These are phyloP conservation scores for Rosa lucieae DNA, from an alignment of 306 rosid genomes.

Conservation along the genomic window DNA sequence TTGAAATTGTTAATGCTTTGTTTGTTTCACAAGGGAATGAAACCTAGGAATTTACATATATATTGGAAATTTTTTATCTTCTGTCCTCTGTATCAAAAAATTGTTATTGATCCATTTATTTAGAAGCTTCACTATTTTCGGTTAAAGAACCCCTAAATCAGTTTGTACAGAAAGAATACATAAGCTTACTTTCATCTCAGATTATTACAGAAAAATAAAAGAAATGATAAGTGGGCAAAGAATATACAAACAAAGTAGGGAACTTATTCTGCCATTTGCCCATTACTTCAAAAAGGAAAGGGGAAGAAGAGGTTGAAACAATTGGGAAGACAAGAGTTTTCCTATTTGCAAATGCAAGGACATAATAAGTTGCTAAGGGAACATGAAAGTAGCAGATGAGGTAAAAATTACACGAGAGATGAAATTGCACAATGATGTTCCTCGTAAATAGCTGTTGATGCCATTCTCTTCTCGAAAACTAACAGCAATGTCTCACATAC, in stretches of 20 bases:
- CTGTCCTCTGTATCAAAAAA: neutral
- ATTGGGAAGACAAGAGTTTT: constrained; percentile 9
- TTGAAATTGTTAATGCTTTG: neutral
- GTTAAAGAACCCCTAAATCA: neutral
- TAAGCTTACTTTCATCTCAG: no score
- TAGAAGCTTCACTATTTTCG: neutral
- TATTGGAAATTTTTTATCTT: neutral
- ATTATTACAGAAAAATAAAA: neutral
- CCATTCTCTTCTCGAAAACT: constrained; percentile 25
- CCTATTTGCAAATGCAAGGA: constrained; percentile 29
- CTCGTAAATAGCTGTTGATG: neutral
- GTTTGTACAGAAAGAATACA: neutral
- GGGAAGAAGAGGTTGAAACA: constrained; percentile 12
- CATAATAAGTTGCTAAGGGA: constrained; percentile 16
- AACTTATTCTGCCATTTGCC: constrained; percentile 3
- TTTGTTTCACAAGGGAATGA: neutral
- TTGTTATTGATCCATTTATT: neutral
- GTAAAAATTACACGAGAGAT: constrained; percentile 18
- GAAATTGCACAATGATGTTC: constrained; percentile 37
- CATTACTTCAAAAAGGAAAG: constrained; percentile 16
- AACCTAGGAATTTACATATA: neutral
- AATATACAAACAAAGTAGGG: neutral
- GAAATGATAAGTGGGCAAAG: neutral
- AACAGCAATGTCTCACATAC: constrained; percentile 41
- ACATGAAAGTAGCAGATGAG: constrained; percentile 11